Base-by-base conservation (phyloP, 768 basidiomycete species). In the Tulasnella calospora region DNA sequence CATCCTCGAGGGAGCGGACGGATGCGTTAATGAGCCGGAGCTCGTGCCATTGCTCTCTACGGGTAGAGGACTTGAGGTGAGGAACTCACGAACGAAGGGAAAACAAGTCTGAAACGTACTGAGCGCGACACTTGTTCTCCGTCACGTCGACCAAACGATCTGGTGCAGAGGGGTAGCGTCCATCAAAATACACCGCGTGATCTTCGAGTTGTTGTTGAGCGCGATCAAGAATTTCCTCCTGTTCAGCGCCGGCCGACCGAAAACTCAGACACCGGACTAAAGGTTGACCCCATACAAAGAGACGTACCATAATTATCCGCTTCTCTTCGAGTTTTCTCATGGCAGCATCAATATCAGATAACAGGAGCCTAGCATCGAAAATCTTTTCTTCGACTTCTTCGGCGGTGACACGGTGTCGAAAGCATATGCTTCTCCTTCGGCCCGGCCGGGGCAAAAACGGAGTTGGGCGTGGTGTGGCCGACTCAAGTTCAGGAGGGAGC, bases 121-220 rank as follows among this genome's bases (percentile, higher is more conserved):
- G 38, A 44, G 76, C 40, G 17, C 35, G 23, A n/a, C 47, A 1
- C 47, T 35, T 77, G 13, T n/a, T 35, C 40, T 77, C 61, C 4
- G 61, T 38, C 21, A 70, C 41, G 38, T 77, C 76, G 17, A 46
- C 27, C 35, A 15, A 74, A 13, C 19, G 21, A 21, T n/a, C 35
- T 23, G n/a, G 61, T 30, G 76, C 13, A n/a, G 76, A 69, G 30
- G 69, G 76, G 27, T 77, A 77, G 35, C 61, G 51, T 12, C 30
- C 76, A 71, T 69, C 61, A 46, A 71, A 77, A 27, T 71, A 77
- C 23, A 77, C 35, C 2, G 36, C 40, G 70, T 77, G 76, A 71
- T 77, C 69, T 30, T 77, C 76, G 33, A 77, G 67, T 30, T 71
- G 67, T 40, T 33, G 33, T 23, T 40, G n/a, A 33, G 69, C 76